Evolutionary conservation across 2,329 filamentous ascomycete genomes (phyloP).

Genomic region (Phyllosticta citrichinensis): DNA sequence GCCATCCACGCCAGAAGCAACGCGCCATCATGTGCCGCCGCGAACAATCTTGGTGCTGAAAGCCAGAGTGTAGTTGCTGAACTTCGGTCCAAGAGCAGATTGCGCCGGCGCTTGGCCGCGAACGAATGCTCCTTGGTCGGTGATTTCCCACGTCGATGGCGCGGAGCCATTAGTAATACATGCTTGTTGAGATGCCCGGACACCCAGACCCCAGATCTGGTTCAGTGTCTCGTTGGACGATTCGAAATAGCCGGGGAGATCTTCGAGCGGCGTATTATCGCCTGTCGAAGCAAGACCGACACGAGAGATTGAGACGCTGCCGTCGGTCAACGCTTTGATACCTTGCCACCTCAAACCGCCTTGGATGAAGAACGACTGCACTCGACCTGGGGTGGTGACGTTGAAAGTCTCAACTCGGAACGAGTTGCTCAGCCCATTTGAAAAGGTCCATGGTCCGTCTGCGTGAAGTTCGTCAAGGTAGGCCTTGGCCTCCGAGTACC

Average conservation of each 20-base stretch:
- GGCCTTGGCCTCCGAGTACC: conserved; percentile 26
- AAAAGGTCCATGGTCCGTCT: conserved; percentile 26
- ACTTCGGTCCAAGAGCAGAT: conserved; percentile 15
- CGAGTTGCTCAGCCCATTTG: conserved; percentile 21
- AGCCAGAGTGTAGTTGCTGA: conserved; percentile 28
- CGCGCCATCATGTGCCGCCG: conserved; percentile 31
- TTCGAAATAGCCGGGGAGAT: conserved; percentile 22
- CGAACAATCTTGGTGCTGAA: conserved; percentile 30
- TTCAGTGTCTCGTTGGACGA: conserved; percentile 24
- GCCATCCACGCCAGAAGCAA: conserved; percentile 12
- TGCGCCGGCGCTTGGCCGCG: conserved; percentile 24
- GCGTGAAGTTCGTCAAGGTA: conserved; percentile 18
- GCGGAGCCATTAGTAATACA: conserved; percentile 31
- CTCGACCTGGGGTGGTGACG: conserved; percentile 20
- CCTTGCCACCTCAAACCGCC: conserved; percentile 34
- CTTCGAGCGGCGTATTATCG: conserved; percentile 13
- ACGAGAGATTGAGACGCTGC: conserved; percentile 20
- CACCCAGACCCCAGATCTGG: conserved; percentile 31
- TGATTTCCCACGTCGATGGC: conserved; percentile 27
- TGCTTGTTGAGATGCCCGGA: conserved; percentile 21
- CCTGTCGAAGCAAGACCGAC: conserved; percentile 26
- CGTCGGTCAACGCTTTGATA: conserved; percentile 26
- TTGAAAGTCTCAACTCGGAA: conserved; percentile 33
- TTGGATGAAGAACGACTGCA: conserved; percentile 29
- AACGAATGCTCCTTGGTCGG: conserved; percentile 25